Evolutionary conservation across 2,329 filamentous ascomycete genomes (phyloP), one percentile per base, ranked within the genome.

Genomic region (Botrytis fragariae): DNA sequence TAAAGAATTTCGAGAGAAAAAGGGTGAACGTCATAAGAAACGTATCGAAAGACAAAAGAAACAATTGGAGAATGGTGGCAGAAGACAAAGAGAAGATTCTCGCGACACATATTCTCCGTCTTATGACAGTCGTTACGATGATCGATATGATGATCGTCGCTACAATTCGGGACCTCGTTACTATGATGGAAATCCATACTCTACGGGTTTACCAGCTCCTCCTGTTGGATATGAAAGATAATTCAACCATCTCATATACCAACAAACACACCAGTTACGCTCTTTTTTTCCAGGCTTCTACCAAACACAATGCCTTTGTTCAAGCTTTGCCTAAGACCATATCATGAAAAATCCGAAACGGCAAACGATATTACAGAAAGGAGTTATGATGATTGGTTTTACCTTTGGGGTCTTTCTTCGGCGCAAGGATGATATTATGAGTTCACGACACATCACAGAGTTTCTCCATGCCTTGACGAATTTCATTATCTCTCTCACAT

Each of bases 1-100:
- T 71, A 83, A 85, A 70, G 85, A 90, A 75, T 86, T 91, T 73
- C 85, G 87, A 76, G 79, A 84, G 67, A 84, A 87, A 77, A 82
- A 84, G 71, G 82, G 84, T 79, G 79, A 84, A 71, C 78, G 82
- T 75, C 82, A 83, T 74, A 82, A 82, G 75, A 84, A 85, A 74
- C 84, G 83, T 74, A 81, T 85, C 75, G 83, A 85, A 76, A 82
- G 85, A 75, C 79, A 79, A 76, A 82, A 82, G 78, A 81, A 81
- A 75, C 75, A 74, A 51, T 73, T 59, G 57, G 73, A 74, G 74
- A 74, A 61, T 9, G 68, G 69, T 37, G 79, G 78, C 57, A 73
- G 71, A 44, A 35, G 61, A 72, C 64, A 51, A 67, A 61, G 71
- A 63, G 61, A 68, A n/a, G 48, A 68, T 42, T 72, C 71, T 59